A percentile compares a stretch with the other conserved stretches of the same genome.
phyloP scores from a whole-genome alignment of 306 rosid genomes.

The Ziziphus jujuba region DNA sequence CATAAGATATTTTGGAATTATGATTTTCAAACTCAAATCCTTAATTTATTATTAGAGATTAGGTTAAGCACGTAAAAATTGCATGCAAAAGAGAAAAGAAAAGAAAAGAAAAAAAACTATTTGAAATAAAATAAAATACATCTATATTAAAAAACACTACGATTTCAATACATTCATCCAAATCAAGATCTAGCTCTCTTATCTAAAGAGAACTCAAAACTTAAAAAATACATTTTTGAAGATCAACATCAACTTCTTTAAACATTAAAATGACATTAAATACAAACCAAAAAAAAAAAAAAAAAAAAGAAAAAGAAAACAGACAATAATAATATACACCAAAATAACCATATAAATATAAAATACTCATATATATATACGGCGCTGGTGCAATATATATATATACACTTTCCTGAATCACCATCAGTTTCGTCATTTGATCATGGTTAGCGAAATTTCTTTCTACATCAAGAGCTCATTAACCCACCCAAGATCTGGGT shows the following conservation, averaged over 20 bases:
- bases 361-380: slow-evolving; percentile 11
- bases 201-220: background rate
- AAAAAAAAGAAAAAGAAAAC: background rate
- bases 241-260: background rate
- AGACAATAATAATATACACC: slow-evolving; percentile 29
- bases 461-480: slow-evolving; percentile 77
- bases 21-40: slow-evolving; percentile 12
- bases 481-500: slow-evolving; percentile 90
- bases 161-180: background rate
- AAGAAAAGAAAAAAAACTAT: background rate
- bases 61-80: slow-evolving; percentile 31
- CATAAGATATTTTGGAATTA: slow-evolving; percentile 2
- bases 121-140: background rate
- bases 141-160: background rate
- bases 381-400: slow-evolving; percentile 38
- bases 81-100: background rate
- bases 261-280: slow-evolving; percentile 3
- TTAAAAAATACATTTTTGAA: background rate
- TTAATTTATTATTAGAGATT: slow-evolving; percentile 4
- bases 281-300: too few relatives aligned
- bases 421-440: slow-evolving; percentile 10
- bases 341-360: slow-evolving; percentile 20
- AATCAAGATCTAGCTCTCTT: background rate
- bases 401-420: slow-evolving; percentile 41
- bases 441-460: slow-evolving; percentile 1